Conservation (phyloP, 108 stramenopile species). For the Nannochloropsis gaditana region DNA sequence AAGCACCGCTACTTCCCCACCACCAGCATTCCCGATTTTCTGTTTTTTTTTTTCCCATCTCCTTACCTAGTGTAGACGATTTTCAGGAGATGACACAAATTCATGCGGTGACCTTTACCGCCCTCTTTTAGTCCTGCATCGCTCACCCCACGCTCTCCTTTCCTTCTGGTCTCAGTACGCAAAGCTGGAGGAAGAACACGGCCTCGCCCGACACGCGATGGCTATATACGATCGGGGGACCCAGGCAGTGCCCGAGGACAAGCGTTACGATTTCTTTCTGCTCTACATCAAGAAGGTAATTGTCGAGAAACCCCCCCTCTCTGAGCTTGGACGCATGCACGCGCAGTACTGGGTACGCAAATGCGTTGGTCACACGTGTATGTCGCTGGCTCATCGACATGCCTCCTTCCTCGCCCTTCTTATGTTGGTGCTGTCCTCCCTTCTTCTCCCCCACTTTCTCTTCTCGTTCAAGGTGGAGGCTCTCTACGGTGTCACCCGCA, state of each 20-base stretch:
- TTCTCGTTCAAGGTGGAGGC: conserved; percentile 54
- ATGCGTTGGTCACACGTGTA: background rate
- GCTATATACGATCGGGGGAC: conserved; percentile 80
- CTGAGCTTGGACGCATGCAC: background rate
- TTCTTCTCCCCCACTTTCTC: background rate
- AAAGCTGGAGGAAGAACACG: conserved; percentile 86
- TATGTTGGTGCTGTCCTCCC: background rate
- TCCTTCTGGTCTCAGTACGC: conserved; percentile 56
- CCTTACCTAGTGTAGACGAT: too few species aligned
- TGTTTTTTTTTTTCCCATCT: too few species aligned
- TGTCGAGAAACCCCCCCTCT: background rate
- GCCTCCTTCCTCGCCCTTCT: background rate
- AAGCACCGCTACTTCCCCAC: too few species aligned
- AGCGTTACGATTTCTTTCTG: conserved; percentile 75
- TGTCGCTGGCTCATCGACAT: background rate
- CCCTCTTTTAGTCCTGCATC: too few species aligned
- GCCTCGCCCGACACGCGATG: conserved; percentile 83
- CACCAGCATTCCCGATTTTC: too few species aligned
- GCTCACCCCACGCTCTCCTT: too few species aligned
- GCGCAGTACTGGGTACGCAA: too few species aligned
- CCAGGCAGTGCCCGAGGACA: conserved; percentile 66
- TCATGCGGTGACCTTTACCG: too few species aligned
- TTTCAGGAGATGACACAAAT: too few species aligned
- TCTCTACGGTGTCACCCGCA: conserved; percentile 75
- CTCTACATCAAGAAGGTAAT: conserved; percentile 72